Evolutionary conservation across 352 stramenopile genomes (phyloP).

Genomic region (Phytophthora boehmeriae): DNA sequence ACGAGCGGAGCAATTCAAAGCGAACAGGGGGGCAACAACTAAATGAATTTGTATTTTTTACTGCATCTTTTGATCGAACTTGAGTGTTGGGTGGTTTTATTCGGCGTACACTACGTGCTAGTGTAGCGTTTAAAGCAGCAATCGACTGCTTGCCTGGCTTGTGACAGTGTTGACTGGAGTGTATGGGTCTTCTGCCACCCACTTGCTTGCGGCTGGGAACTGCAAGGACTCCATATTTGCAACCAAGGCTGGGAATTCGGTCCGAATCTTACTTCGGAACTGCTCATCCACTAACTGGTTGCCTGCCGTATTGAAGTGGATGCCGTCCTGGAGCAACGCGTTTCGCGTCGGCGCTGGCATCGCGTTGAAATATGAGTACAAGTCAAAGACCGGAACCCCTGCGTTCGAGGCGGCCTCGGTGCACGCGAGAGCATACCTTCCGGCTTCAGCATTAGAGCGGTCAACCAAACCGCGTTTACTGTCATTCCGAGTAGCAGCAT

Average conservation of each 20-base stretch:
- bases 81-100: too few relatives aligned
- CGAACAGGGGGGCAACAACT: too few relatives aligned
- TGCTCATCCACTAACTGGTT: conserved; percentile 43
- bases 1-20: too few relatives aligned
- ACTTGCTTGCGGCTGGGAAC: conserved; percentile 15
- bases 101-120: too few relatives aligned
- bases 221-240: conserved; percentile 19
- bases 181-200: conserved; percentile 4
- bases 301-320: conserved; percentile 48
- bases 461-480: conserved; percentile 26
- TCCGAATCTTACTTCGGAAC: conserved; percentile 25
- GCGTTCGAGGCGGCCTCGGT: conserved; percentile 26
- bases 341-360: conserved; percentile 16
- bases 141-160: too few relatives aligned
- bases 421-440: conserved; percentile 41
- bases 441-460: conserved; percentile 35
- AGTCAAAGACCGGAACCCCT: conserved; percentile 32
- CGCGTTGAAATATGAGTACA: conserved; percentile 48
- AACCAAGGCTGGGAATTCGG: conserved; percentile 14
- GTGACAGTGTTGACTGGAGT: background rate
- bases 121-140: too few relatives aligned
- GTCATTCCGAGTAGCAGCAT: background rate
- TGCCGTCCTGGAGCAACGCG: conserved; percentile 41
- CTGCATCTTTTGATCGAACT: too few relatives aligned
- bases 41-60: too few relatives aligned